Evolutionary conservation across 2,329 filamentous ascomycete species (phyloP), one percentile per base, ranked within the genome.

Genomic region (Fusarium annulatum): DNA sequence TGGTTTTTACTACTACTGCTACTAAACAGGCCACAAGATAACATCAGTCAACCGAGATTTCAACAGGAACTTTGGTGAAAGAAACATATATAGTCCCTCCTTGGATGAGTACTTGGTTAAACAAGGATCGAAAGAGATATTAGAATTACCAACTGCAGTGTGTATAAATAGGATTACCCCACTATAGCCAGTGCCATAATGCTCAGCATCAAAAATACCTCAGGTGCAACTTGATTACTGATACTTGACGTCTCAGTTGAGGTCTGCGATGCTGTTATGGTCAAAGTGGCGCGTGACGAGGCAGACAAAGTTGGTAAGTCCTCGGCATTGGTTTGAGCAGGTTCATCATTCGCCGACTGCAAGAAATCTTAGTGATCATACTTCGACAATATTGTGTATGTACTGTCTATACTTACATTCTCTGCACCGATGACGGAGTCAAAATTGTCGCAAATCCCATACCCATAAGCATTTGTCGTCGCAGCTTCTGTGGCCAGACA

Each of bases 151-250:
- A 9, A 5, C 26, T 26, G 26, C 26, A 2, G 26, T 26, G 26
- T 26, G 26, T 26, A 26, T 26, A 26, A 26, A 26, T 26, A 26
- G 26, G 6, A 26, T 28, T 28, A 48, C 3, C 19, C 9, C 0
- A 10, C 8, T 5, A 15, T 23, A 1, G 2, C 2, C 19, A 34
- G 5, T 19, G 4, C n/a, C 8, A 19, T 8, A 2, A 34, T 10
- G 2, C 16, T 14, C 2, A 51, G 21, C 8, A 34, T 10, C 2
- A 23, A 2, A 23, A 10, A 14, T 1, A 34, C 2, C 1, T 6
- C 14, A 2, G 48, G 8, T 19, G 9, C 3, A 34, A 1, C 1
- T 3, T 15, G 6, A 9, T 2, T 15, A 51, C 30, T 19, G 10
- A 3, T 23, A 3, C n/a, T 34, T 14, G 48, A 34, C 2, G n/a